Conservation (phyloP, 306 rosid genomes). For the Adenanthera pavonina region DNA sequence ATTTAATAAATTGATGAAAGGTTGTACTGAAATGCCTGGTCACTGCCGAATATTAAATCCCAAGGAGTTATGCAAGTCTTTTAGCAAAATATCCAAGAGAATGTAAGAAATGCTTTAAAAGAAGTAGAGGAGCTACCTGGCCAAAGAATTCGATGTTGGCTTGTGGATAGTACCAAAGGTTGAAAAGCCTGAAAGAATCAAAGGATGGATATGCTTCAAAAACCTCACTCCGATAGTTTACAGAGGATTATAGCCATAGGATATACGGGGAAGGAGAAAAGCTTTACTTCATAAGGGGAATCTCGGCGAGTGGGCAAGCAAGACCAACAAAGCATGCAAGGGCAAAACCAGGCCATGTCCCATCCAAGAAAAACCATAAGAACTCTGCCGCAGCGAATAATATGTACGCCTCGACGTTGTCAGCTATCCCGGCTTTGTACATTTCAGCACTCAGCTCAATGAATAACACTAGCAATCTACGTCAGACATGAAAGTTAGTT, state of each 20-base stretch:
- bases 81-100: constrained; percentile 12
- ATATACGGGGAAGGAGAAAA: not conserved
- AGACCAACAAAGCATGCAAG: constrained; percentile 76
- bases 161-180: constrained; percentile 57
- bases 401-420: constrained; percentile 70
- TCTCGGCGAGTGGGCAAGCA: constrained; percentile 50
- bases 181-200: constrained; percentile 44
- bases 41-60: not conserved
- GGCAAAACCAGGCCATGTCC: constrained; percentile 75
- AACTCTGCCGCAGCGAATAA: constrained; percentile 81
- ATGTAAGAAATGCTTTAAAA: not conserved
- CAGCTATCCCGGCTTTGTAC: constrained; percentile 79
- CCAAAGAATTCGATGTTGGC: constrained; percentile 51
- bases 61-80: not conserved
- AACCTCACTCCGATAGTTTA: not conserved
- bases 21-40: not conserved
- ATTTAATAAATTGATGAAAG: not conserved
- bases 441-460: constrained; percentile 83
- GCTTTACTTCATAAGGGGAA: constrained; percentile 56
- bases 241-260: not conserved
- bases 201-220: constrained; percentile 9
- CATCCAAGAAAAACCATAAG: constrained; percentile 68
- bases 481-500: not conserved
- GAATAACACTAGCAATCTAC: constrained; percentile 70
- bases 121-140: constrained; percentile 42